Base-by-base conservation (phyloP, 2,329 filamentous ascomycete genomes). In the Geosmithia morbida region DNA sequence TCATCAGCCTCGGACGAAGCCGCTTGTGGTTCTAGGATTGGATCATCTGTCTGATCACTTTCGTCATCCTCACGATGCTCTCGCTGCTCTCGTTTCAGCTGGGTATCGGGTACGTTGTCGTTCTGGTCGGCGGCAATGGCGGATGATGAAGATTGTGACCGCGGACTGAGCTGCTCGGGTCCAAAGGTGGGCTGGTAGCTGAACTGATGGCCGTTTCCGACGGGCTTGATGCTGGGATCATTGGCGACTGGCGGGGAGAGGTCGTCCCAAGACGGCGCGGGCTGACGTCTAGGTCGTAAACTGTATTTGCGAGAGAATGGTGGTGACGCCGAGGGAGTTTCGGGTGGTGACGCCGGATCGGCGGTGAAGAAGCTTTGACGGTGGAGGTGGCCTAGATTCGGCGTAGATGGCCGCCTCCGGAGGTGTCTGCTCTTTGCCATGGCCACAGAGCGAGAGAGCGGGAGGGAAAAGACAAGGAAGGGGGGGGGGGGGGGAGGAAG, bases 341-440 rank as follows among this genome's bases (percentile, higher is more conserved):
- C 66, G 41, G 69, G 69, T 51, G 69, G 70, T 54, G 70, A 72
- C 48, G 68, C 66, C 47, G 67, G 69, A 48, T 65, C 62, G 53
- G 59, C 57, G 57, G 58, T 55, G 54, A 47, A 47, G 45, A 42
- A 19, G 29, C 29, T 19, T 44, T 44, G 18, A 37, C 33, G 33
- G 47, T 40, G 20, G 48, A 48, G 22, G 29, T 46, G 44, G 48
- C 18, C 63, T 53, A 69, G 61, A 50, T 66, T 64, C 47, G 68
- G 67, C 51, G 67, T 69, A 41, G 64, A 58, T 48, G 66, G 64
- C 52, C 64, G 65, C 57, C 59, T 58, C 55, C 60, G 56, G 41
- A 55, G 45, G 48, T 48, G 58, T 55, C 62, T 67, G 49, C 54
- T 59, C 51, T 55, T 54, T 40, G 55, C 50, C 62, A 65, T 64